Evolutionary conservation across 345 rosid genomes (phyloP), one percentile per base, ranked within the genome.

Genomic region (Cardamine resedifolia): DNA sequence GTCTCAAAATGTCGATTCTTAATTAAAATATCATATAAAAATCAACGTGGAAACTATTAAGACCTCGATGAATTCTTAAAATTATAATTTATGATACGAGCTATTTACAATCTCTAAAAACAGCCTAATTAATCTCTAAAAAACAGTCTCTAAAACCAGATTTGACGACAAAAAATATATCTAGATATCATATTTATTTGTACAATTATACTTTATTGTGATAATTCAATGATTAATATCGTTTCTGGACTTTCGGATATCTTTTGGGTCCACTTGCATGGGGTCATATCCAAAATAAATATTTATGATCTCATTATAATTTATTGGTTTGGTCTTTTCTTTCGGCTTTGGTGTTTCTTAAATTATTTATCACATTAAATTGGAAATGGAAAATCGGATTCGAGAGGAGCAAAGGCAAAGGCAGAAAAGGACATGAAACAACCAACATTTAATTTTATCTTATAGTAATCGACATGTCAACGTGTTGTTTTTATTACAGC

Each of bases 381-480:
- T 58, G 26, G 47, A 56, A 38, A 47, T 56, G 20, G 58, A 48
- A 65, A 64, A 16, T 66, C 11, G 33, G 28, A 58, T 48, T 58
- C 26, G 27, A 47, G 43, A 50, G 64, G 28, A 39, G 59, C 49
- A 50, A 56, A 66, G 51, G 41, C 30, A 10, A 74, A 38, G 68
- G 73, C 73, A 58, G 78, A 75, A 52, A 75, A 75, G 18, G 78
- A 75, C 78, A 68, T 75, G 57, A 59, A 75, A 75, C 78, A 51
- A 75, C 78, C 73, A 75, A 75, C 78, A 75, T 67, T 75, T 39
- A 75, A 66, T 66, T 60, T 65, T 19, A 58, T 74, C 58, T 24
- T 57, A 48, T 38, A 52, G 59, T 15, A 66, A 49, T 74, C 68
- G 78, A 57, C 67, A 74, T 58, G 45, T 28, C 59, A 58, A 58